Evolutionary conservation across 768 basidiomycete genomes (phyloP).

Genomic region (Phaffia tasmanica): DNA sequence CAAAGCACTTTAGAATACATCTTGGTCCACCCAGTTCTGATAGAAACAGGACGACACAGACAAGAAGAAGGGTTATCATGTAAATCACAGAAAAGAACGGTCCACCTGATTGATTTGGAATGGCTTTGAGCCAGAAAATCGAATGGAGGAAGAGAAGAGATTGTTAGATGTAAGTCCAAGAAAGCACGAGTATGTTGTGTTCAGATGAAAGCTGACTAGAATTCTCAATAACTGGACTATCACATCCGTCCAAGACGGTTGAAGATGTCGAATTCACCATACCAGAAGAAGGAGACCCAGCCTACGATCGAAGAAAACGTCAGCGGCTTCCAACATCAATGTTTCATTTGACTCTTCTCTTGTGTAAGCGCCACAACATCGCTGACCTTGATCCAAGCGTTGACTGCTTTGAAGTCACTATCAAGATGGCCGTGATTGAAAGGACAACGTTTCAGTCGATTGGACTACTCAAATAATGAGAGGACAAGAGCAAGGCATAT

Average conservation of each 20-base stretch:
- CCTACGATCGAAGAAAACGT: constrained; percentile 7
- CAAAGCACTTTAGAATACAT: constrained; percentile 49
- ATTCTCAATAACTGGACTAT: constrained; percentile 70
- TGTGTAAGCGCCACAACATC: constrained; percentile 31
- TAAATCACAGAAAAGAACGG: constrained; percentile 85
- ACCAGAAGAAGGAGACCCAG: constrained; percentile 22
- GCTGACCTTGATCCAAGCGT: constrained; percentile 38
- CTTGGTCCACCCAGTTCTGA: constrained; percentile 74
- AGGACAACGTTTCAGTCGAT: constrained; percentile 36
- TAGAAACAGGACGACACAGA: constrained; percentile 65
- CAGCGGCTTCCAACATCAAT: constrained; percentile 33
- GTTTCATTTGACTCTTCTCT: constrained; percentile 37
- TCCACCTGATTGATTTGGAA: constrained; percentile 82
- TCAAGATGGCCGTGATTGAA: constrained; percentile 31
- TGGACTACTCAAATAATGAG: too few relatives aligned
- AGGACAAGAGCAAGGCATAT: constrained; percentile 39
- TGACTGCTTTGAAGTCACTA: constrained; percentile 60
- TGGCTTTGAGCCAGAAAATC: constrained; percentile 42
- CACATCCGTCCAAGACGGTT: constrained; percentile 34
- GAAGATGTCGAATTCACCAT: constrained; percentile 4
- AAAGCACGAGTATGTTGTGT: neutral
- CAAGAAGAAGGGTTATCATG: constrained; percentile 73
- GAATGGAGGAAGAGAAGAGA: constrained; percentile 40
- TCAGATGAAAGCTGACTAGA: constrained; percentile 9
- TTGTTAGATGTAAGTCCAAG: neutral